These are phyloP conservation scores for Acer saccharum DNA, from an alignment of 345 rosid genomes.

Conservation along the genomic window DNA sequence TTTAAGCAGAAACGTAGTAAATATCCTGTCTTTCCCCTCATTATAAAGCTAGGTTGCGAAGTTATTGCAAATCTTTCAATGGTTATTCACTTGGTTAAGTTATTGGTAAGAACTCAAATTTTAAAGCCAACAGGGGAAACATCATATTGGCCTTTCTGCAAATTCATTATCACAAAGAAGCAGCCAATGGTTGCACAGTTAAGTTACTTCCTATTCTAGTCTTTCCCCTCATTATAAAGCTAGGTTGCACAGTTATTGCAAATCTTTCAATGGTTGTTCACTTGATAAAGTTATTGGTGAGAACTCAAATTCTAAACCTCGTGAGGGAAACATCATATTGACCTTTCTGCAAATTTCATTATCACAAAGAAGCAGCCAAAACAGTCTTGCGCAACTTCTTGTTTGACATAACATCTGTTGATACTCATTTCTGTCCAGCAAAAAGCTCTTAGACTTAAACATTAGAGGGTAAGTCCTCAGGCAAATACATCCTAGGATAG, in stretches of 20 bases:
- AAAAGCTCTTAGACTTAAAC: neutral
- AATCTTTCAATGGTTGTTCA: conserved; percentile 4
- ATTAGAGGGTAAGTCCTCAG: neutral
- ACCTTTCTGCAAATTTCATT: conserved; percentile 1
- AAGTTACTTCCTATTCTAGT: neutral
- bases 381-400: neutral
- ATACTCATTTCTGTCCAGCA: no score
- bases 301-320: neutral
- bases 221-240: neutral
- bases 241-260: neutral
- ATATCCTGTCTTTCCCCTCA: neutral
- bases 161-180: conserved; percentile 4
- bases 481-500: no score
- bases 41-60: neutral
- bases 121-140: neutral
- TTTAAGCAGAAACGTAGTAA: neutral
- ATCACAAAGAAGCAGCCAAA: conserved; percentile 6
- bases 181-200: neutral
- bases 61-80: neutral
- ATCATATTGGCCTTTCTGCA: neutral
- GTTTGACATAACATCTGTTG: neutral
- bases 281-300: neutral
- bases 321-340: neutral
- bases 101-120: neutral
- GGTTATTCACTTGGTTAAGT: neutral